Base-by-base conservation (phyloP, 495 filamentous ascomycete genomes). In the Jackrogersella minutella region DNA sequence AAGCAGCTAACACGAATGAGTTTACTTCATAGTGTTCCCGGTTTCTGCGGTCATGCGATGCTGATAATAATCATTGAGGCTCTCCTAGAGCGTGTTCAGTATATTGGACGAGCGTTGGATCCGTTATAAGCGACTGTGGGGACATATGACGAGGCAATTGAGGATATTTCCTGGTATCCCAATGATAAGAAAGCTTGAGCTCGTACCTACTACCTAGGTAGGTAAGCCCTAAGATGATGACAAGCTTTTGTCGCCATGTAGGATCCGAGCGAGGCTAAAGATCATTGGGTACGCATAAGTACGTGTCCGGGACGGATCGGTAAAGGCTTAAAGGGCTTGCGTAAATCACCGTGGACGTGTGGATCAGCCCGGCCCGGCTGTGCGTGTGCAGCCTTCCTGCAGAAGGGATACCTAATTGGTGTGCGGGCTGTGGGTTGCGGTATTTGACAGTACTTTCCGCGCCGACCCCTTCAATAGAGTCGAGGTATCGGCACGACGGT, bases 281-380 rank as follows among this genome's bases (percentile, higher is more conserved):
- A 39, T 53, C 21, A 40, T 49, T 58, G 21, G 59, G 51, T 14
- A 34, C 21, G 19, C 28, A 52, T 26, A 53, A 19, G 11, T 22
- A 46, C 31, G 44, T 58, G 37, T 54, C 58, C 44, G 58, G 33
- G 49, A 39, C 58, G 52, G 64, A 57, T 54, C 64, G 64, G 64
- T 62, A 62, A 30, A 46, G 33, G 46, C 39, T 44, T 62, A 62
- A 30, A 46, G 33, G 46, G 46, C 51, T 33, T 62, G 58, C 58
- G 53, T 63, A 53, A 47, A 60, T 62, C 52, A 34, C 64, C 55
- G 62, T 33, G n/a, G 37, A 26, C 30, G 54, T 13, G 59, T 46
- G 30, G 50, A 17, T 47, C 40, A 36, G 26, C 33, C 9, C 47
- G 62, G 55, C 22, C 24, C 60, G 53, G 39, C 44, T 40, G 53